Evolutionary conservation across 768 basidiomycete species (phyloP), one percentile per base, ranked within the genome.

Genomic region (Holtermannia corniformis): DNA sequence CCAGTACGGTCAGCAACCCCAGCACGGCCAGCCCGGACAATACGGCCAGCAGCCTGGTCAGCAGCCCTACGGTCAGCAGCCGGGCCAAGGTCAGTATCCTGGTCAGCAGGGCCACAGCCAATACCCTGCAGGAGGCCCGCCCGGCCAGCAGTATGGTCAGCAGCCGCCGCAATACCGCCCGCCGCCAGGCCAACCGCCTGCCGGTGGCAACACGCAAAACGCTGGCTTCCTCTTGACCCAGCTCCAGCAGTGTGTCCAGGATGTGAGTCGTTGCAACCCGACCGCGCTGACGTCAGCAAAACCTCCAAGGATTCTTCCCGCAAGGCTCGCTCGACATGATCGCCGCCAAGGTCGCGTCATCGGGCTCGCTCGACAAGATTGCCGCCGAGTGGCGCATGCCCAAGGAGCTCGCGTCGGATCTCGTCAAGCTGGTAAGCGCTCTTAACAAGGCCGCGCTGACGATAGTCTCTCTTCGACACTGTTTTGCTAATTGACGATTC

Each of bases 271-370:
- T 41, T 12, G 28, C 52, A 28, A 19, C n/a, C 10, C 20, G 3
- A 37, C 16, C 23, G 42, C 16, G 44, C 49, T 41, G 23, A 55
- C 20, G 23, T 4, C 47, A 74, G 63, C 73, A 75, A 72, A 70
- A 72, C 23, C 55, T 76, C 47, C 57, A 60, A 32, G 66, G 72
- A 3, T 76, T 76, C 64, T 76, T 72, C 63, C 74, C 74, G n/a
- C 73, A 70, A 1, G 73, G 74, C 0, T 60, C 58, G 0, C 67
- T 76, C 43, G 68, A 72, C 26, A 60, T 56, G 14, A 71, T 76
- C 58, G 75, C 75, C 0, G 60, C 69, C 44, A 60, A 62, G 48
- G 71, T 76, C 52, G 72, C 72, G 1, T 50, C 55, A 13, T 65
- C 65, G 3, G 73, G 73, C 40, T 69, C 70, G 0, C 55, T 76